phyloP scores from a whole-genome alignment of 495 filamentous ascomycete genomes.

The Lasiosphaeriaceae sp. region DNA sequence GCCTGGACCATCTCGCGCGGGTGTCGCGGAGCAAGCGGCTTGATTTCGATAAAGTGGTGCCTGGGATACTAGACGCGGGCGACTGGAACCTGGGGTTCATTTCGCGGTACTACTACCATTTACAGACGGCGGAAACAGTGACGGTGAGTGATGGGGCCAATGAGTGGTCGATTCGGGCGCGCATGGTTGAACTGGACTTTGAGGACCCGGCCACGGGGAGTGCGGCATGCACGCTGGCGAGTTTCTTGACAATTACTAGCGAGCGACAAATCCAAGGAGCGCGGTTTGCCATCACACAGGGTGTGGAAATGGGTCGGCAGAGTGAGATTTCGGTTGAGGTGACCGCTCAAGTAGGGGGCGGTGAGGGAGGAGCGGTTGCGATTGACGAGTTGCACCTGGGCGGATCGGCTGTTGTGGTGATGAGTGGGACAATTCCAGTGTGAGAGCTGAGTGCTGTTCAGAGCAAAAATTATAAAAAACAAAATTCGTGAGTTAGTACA shows the following conservation, averaged over 20 bases:
- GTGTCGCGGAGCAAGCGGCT: conserved; percentile 23
- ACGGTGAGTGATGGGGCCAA: conserved; percentile 19
- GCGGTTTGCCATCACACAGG: conserved; percentile 60
- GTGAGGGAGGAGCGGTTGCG: conserved; percentile 23
- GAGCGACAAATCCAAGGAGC: conserved; percentile 24
- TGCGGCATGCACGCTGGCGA: conserved; percentile 53
- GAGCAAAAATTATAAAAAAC: too few species aligned
- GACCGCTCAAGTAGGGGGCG: conserved; percentile 34
- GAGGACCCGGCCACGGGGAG: conserved; percentile 72
- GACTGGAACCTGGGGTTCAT: conserved; percentile 52
- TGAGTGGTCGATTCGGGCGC: conserved; percentile 23
- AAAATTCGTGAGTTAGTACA: too few species aligned
- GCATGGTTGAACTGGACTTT: conserved; percentile 54
- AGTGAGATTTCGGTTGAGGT: conserved; percentile 52
- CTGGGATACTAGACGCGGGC: conserved; percentile 51
- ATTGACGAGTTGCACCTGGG: conserved; percentile 52
- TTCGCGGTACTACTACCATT: conserved; percentile 53
- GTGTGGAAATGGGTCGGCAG: conserved; percentile 71
- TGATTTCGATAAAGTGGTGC: conserved; percentile 23
- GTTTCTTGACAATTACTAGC: conserved; percentile 55
- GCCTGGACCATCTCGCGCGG: conserved; percentile 38
- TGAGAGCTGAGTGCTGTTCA: not conserved
- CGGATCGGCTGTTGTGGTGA: conserved; percentile 56
- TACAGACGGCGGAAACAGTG: conserved; percentile 16
- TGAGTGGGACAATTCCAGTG: conserved; percentile 41